These are phyloP conservation scores for Aspergillaceae sp. DNA, from an alignment of 2,329 filamentous ascomycete genomes.

Conservation along the genomic window DNA sequence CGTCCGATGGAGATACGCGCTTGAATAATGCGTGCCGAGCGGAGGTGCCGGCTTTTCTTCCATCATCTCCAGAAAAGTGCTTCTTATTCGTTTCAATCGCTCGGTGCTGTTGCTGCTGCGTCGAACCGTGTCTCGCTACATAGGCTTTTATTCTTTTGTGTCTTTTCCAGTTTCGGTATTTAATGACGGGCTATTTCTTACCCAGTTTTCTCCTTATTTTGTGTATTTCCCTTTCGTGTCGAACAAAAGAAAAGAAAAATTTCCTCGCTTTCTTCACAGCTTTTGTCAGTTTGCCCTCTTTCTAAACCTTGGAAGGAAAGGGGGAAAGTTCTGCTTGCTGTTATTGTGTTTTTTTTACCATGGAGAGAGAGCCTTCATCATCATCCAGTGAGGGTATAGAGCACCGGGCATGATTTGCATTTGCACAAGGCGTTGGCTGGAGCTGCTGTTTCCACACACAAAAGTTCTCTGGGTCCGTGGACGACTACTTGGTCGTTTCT, in stretches of 20 bases:
- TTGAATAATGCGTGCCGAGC: conserved; percentile 33
- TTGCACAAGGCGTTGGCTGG: conserved; percentile 36
- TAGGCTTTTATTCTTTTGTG: conserved; percentile 17
- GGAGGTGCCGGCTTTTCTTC: conserved; percentile 28
- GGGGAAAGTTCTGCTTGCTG: conserved; percentile 17
- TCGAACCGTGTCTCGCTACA: conserved; percentile 31
- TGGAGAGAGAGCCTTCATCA: conserved; percentile 2
- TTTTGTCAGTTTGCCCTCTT: neutral
- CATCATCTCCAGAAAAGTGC: conserved; percentile 31
- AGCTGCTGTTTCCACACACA: conserved; percentile 23
- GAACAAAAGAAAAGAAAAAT: too few species aligned
- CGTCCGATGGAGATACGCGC: conserved; percentile 30
- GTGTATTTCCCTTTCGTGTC: too few species aligned
- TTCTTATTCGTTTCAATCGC: conserved; percentile 32
- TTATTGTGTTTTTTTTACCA: conserved; percentile 14
- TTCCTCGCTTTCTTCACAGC: too few species aligned
- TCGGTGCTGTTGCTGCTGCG: conserved; percentile 33
- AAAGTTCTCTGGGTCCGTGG: conserved; percentile 24
- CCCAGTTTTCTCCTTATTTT: too few species aligned
- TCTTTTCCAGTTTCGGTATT: conserved; percentile 32
- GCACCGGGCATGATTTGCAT: conserved; percentile 29
- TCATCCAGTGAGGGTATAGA: conserved; percentile 16
- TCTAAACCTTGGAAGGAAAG: conserved; percentile 1
- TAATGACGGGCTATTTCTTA: conserved; percentile 26
- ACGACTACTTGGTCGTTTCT: conserved; percentile 11